A percentile compares a stretch with the other conserved stretches of the same genome.
Conservation (phyloP, 2,329 filamentous ascomycete genomes). For the Alternaria gansuensis region DNA sequence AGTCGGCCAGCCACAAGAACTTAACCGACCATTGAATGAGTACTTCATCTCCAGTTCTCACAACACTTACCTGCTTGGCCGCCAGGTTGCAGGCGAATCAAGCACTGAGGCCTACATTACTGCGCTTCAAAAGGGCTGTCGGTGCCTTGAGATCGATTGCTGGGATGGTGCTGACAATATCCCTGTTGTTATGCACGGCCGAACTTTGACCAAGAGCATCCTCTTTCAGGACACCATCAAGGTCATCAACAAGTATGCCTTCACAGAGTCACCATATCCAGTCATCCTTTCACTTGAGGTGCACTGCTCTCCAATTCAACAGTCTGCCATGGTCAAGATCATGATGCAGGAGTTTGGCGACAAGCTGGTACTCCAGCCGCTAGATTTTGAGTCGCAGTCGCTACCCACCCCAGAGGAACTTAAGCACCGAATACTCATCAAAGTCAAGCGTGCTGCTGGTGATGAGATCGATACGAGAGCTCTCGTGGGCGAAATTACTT, state of each 20-base stretch:
- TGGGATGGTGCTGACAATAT: constrained; percentile 92
- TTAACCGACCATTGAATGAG: constrained; percentile 89
- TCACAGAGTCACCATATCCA: constrained; percentile 84
- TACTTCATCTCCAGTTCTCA: constrained; percentile 99
- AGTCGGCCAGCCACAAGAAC: constrained; percentile 67
- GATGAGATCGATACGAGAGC: constrained; percentile 54
- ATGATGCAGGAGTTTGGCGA: constrained; percentile 85
- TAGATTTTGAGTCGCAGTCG: constrained; percentile 72
- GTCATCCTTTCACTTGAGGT: constrained; percentile 96
- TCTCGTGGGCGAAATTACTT: constrained; percentile 47
- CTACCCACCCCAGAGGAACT: constrained; percentile 89
- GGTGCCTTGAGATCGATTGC: constrained; percentile 96
- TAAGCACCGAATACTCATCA: constrained; percentile 84
- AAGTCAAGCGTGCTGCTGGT: constrained; percentile 82
- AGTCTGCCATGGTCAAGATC: constrained; percentile 85
- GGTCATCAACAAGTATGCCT: constrained; percentile 94
- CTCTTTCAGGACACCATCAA: constrained; percentile 91
- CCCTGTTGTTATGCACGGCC: constrained; percentile 89
- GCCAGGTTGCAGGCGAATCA: constrained; percentile 87
- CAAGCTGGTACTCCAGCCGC: constrained; percentile 78
- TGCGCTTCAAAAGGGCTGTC: constrained; percentile 85
- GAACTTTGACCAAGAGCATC: constrained; percentile 86
- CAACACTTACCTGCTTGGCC: constrained; percentile 94
- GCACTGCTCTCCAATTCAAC: constrained; percentile 85
- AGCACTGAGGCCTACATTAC: constrained; percentile 96